Evolutionary conservation across 2,329 filamentous ascomycete genomes (phyloP).

Genomic region (Meredithiella fracta): DNA sequence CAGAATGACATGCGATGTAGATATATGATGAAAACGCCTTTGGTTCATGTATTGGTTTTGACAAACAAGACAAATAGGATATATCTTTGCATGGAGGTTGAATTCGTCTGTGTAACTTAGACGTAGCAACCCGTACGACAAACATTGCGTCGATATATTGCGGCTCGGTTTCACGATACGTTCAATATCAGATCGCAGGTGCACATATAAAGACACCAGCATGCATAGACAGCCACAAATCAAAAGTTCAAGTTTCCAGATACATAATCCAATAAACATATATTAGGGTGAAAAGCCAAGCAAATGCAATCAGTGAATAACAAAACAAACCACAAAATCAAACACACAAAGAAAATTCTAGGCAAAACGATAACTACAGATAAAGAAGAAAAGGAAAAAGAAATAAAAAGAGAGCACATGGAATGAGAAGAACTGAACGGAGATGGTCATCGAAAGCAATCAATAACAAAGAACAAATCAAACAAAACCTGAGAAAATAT

Average conservation of each 20-base stretch:
- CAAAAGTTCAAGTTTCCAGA: background rate
- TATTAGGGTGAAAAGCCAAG: background rate
- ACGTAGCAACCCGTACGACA: too few relatives aligned
- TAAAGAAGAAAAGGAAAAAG: slow-evolving; percentile 23
- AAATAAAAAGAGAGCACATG: slow-evolving; percentile 23
- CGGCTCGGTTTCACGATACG: too few relatives aligned
- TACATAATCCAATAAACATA: background rate
- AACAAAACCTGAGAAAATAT: background rate
- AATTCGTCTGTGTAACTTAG: too few relatives aligned
- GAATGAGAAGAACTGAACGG: slow-evolving; percentile 26
- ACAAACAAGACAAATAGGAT: too few relatives aligned
- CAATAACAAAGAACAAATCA: slow-evolving; percentile 14
- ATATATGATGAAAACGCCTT: too few relatives aligned
- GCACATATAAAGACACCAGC: too few relatives aligned
- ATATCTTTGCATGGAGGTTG: too few relatives aligned
- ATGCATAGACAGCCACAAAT: too few relatives aligned
- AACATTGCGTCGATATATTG: too few relatives aligned
- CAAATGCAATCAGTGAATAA: slow-evolving; percentile 1
- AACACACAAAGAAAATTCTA: slow-evolving; percentile 14
- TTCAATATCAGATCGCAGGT: too few relatives aligned
- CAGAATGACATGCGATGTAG: too few relatives aligned
- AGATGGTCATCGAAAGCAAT: slow-evolving; percentile 27
- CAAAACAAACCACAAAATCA: background rate
- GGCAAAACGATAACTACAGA: slow-evolving; percentile 23
- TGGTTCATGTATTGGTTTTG: too few relatives aligned